These are phyloP conservation scores for Torrubiella hemipterigena DNA, from an alignment of 2,329 filamentous ascomycete species.

Conservation along the genomic window DNA sequence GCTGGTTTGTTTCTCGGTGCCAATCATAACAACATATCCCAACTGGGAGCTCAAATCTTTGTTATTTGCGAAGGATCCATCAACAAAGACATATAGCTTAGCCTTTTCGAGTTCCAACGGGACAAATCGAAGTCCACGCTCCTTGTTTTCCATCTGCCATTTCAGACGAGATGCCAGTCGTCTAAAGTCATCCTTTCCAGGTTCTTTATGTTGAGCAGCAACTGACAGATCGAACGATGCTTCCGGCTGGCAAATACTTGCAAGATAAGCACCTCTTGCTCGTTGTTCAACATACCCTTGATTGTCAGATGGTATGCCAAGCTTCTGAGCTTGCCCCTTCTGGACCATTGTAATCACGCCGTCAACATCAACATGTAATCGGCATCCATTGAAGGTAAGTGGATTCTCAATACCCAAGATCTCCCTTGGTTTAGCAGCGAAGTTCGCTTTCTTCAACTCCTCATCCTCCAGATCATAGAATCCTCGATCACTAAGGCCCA, in stretches of 20 bases:
- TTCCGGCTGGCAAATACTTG: background rate
- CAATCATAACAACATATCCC: background rate
- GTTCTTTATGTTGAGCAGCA: background rate
- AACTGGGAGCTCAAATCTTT: constrained; percentile 1
- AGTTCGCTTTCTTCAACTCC: background rate
- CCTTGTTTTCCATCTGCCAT: background rate
- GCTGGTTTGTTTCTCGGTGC: background rate
- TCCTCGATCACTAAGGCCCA: background rate
- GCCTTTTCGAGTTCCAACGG: background rate
- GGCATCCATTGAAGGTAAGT: background rate
- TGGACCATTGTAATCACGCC: too few species aligned
- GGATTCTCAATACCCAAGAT: background rate
- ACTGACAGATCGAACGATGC: background rate
- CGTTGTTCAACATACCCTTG: background rate
- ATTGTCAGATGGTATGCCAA: too few species aligned
- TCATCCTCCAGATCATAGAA: background rate
- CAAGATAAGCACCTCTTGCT: background rate
- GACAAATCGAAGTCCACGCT: background rate
- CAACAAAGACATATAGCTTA: constrained; percentile 1
- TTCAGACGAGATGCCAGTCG: background rate
- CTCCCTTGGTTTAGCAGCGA: background rate
- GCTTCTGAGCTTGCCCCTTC: too few species aligned
- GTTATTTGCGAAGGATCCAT: background rate
- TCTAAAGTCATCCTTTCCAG: too few species aligned
- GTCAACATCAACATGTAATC: too few species aligned